Evolutionary conservation across 169 alveolate species (phyloP).

Genomic region (Plasmodium adleri): DNA sequence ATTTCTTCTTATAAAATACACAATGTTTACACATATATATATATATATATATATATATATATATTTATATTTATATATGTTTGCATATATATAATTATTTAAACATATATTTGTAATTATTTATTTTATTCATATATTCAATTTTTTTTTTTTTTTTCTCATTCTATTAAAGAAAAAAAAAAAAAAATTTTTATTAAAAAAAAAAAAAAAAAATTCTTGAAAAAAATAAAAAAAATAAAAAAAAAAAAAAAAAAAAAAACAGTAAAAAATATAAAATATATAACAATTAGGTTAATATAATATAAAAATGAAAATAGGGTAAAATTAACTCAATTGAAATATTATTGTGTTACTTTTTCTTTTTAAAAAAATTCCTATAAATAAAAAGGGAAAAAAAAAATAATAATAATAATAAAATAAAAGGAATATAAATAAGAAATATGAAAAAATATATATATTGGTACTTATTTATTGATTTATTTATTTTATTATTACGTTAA

Average conservation of each 20-base stretch:
- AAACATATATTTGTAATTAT: no score
- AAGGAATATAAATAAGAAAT: neutral
- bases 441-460: neutral
- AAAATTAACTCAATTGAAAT: neutral
- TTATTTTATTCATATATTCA: no score
- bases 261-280: constrained; percentile 4
- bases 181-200: no score
- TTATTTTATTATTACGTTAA: constrained; percentile 25
- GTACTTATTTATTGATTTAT: neutral
- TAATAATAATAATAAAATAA: no score
- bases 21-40: no score
- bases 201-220: constrained; percentile 20
- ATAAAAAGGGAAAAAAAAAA: neutral
- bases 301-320: neutral
- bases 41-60: no score
- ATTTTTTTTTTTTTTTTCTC: no score
- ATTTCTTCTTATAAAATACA: no score
- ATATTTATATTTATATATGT: no score
- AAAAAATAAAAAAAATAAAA: neutral
- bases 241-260: neutral
- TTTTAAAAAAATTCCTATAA: constrained; percentile 47
- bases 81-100: no score
- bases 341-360: constrained; percentile 11
- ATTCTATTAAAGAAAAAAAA: no score
- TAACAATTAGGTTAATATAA: constrained; percentile 3